Evolutionary conservation across 176 grass and related monocot genomes (phyloP), one percentile per base, ranked within the genome.

Genomic region (Triticum urartu): DNA sequence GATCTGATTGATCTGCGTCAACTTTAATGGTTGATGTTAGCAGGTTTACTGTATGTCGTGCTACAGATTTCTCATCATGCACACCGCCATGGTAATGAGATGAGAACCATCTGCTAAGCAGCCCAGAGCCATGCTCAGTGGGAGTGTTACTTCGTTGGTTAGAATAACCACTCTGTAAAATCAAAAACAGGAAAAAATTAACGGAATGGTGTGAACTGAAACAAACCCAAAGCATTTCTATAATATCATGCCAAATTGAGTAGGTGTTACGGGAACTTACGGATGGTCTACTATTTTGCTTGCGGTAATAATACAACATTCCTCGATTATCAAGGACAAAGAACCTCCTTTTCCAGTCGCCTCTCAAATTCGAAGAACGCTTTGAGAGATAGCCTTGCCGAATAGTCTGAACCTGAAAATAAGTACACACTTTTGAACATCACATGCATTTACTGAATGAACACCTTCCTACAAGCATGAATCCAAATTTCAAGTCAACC

Each of bases 341-440:
- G 87, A 99, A 99, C 74, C 94, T 95, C 85, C 94, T 96, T 87
- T 99, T 99, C 94, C 97, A 99, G 67, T 99, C 97, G 86, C 94
- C 97, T 90, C 97, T 96, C 85, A 97, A 85, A 78, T 99, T 99
- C 28, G 97, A 99, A 83, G 97, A 99, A 78, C 94, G 83, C 75
- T 99, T 99, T 25, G 97, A 99, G 66, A 99, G 97, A 86, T 99
- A 99, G 18, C 94, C 94, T 87, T 99, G 97, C 2, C 97, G 89
- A 90, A 99, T 99, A 60, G 97, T 99, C 89, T 99, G 92, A 83
- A 99, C 97, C 97, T 99, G 85, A 64, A 95, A 90, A 79, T 67
- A 77, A 21, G 50, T 64, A 45, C 20, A 36, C 33, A 81, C 15
- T 73, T 75, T 79, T 80, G 33, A 84, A 45, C 72, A 81, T 40